phyloP scores from a whole-genome alignment of 371 early-diverging fungal genomes.

The Blakeslea trispora region DNA sequence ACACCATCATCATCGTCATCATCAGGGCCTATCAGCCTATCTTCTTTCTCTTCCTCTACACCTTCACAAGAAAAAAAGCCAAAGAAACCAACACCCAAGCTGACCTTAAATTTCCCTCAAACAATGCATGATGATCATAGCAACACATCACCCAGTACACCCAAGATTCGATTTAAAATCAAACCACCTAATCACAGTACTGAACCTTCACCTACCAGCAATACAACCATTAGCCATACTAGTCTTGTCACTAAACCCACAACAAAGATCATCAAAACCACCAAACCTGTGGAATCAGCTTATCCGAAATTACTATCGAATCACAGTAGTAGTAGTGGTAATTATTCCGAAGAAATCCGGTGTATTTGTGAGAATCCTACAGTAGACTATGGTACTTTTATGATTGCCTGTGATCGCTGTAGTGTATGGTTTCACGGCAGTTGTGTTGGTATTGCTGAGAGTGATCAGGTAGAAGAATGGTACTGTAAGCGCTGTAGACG shows the following conservation, averaged over 20 bases:
- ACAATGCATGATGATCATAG: conserved; percentile 11
- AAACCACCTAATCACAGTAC: conserved; percentile 15
- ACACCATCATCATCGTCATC: background rate
- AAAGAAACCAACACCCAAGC: conserved; percentile 21
- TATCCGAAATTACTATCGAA: background rate
- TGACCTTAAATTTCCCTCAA: conserved; percentile 36
- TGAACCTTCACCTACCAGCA: conserved; percentile 4
- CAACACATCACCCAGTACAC: conserved; percentile 32
- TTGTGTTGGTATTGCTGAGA: conserved; percentile 65
- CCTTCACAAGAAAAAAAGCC: conserved; percentile 31
- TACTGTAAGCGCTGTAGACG: conserved; percentile 36
- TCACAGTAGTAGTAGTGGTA: background rate
- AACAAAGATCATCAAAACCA: background rate
- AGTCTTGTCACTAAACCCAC: too few species aligned
- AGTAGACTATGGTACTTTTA: conserved; percentile 73
- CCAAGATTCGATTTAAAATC: conserved; percentile 49
- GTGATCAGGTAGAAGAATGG: conserved; percentile 52
- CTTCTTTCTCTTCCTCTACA: conserved; percentile 10
- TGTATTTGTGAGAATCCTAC: conserved; percentile 71
- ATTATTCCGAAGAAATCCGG: conserved; percentile 50
- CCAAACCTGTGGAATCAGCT: conserved; percentile 1
- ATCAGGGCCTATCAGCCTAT: conserved; percentile 14
- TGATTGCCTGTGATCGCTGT: conserved; percentile 81
- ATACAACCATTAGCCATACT: background rate
- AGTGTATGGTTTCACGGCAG: conserved; percentile 77